Conservation (phyloP, 2,329 filamentous ascomycete species). For the Ciborinia camelliae region DNA sequence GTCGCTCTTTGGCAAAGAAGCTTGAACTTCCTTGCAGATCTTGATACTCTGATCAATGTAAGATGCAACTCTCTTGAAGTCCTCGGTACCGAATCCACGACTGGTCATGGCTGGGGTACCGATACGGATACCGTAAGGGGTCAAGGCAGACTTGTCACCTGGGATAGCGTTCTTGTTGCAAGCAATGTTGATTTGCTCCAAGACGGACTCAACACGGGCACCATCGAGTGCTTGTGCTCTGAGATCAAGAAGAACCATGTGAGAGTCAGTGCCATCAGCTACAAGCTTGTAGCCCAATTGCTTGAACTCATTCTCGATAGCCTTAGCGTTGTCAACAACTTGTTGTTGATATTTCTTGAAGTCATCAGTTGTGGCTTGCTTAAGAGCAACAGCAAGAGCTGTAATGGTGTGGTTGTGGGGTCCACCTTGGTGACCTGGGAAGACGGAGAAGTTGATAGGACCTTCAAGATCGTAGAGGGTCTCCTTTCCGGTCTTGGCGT, state of each 20-base stretch:
- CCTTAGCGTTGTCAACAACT: conserved; percentile 90
- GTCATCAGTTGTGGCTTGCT: conserved; percentile 85
- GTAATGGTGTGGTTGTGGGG: conserved; percentile 99
- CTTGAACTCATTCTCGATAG: conserved; percentile 81
- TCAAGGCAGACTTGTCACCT: conserved; percentile 94
- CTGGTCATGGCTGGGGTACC: conserved; percentile 97
- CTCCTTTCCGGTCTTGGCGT: conserved; percentile 88
- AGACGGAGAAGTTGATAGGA: conserved; percentile 98
- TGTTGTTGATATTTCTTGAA: conserved; percentile 94
- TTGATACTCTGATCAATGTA: conserved; percentile 91
- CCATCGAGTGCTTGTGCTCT: conserved; percentile 85
- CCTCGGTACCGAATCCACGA: conserved; percentile 85
- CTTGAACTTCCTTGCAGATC: conserved; percentile 86
- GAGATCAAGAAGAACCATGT: conserved; percentile 94
- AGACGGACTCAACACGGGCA: conserved; percentile 89
- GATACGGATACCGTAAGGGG: conserved; percentile 90
- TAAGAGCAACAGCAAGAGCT: conserved; percentile 87
- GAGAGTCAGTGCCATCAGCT: conserved; percentile 92
- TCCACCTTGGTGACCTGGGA: conserved; percentile 97
- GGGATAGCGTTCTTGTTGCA: conserved; percentile 99
- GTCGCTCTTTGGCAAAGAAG: conserved; percentile 82
- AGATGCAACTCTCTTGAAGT: conserved; percentile 83
- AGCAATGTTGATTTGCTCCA: conserved; percentile 97
- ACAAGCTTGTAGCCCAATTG: conserved; percentile 90
- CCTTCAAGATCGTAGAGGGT: conserved; percentile 89